Percentiles rank a stretch among this genome's conserved stretches.
phyloP scores from a whole-genome alignment of 371 early-diverging fungal species.

The Rhizopus arrhizus region DNA sequence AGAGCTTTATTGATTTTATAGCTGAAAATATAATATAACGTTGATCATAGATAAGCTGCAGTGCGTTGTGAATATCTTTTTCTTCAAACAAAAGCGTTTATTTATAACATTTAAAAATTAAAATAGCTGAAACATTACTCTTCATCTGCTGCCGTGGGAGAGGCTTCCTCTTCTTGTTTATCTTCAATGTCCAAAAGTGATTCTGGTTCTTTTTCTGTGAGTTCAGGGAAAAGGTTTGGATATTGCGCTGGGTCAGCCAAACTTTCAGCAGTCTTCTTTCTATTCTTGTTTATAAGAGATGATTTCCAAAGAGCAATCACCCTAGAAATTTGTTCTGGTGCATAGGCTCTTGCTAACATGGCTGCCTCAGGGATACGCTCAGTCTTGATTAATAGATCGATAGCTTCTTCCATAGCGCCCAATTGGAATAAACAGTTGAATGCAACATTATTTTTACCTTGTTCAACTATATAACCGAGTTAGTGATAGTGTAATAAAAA shows the following conservation, averaged over 20 bases:
- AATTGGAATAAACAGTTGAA: conserved; percentile 80
- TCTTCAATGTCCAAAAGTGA: conserved; percentile 23
- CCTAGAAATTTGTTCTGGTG: conserved; percentile 75
- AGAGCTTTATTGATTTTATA: neutral
- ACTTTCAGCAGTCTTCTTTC: conserved; percentile 85
- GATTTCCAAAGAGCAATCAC: conserved; percentile 84
- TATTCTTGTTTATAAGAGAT: conserved; percentile 64
- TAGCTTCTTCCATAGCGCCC: conserved; percentile 74
- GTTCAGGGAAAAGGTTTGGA: conserved; percentile 84
- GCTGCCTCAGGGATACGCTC: conserved; percentile 96
- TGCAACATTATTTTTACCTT: conserved; percentile 88
- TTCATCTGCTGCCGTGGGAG: conserved; percentile 7
- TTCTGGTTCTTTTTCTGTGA: conserved; percentile 8
- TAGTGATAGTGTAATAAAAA: neutral
- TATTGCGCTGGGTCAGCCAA: conserved; percentile 86
- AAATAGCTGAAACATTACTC: conserved; percentile 5
- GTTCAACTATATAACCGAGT: conserved; percentile 45
- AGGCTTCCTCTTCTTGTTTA: conserved; percentile 13
- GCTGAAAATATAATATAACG: neutral
- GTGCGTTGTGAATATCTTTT: no score
- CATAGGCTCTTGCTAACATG: conserved; percentile 88
- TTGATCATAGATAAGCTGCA: no score
- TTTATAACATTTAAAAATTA: no score
- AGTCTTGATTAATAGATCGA: conserved; percentile 81
- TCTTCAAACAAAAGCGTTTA: no score